Evolutionary conservation across 257 asterid genomes (phyloP).

Genomic region (Solanum chilense): DNA sequence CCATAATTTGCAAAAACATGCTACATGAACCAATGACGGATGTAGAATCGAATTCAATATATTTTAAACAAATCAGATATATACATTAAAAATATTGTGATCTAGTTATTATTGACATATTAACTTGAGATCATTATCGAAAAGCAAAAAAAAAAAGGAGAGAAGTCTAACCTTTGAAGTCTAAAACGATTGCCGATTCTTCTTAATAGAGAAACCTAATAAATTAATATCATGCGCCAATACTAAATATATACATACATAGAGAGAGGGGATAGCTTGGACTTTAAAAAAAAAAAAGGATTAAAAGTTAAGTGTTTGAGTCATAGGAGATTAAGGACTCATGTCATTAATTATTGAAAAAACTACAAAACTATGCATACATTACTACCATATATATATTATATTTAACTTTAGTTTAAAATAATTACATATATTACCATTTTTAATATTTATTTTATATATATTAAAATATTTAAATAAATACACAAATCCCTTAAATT

Average conservation of each 20-base stretch:
- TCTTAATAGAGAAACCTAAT: neutral
- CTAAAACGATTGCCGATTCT: neutral
- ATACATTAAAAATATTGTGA: neutral
- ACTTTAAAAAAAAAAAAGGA: neutral
- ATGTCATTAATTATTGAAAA: neutral
- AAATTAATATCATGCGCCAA: neutral
- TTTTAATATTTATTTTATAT: too few relatives aligned
- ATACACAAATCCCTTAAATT: too few relatives aligned
- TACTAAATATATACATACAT: neutral
- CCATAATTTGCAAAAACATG: neutral
- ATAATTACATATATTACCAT: too few relatives aligned
- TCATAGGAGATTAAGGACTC: neutral
- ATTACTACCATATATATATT: too few relatives aligned
- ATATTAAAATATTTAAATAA: too few relatives aligned
- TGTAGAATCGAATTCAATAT: neutral
- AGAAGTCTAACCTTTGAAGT: neutral
- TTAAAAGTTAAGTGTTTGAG: neutral
- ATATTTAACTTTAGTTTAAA: too few relatives aligned
- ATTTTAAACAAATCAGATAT: neutral
- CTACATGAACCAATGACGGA: neutral
- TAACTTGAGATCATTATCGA: neutral
- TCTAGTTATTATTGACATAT: too few relatives aligned
- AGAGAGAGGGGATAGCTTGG: neutral
- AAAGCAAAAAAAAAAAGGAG: too few relatives aligned
- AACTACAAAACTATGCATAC: too few relatives aligned